These are phyloP conservation scores for Saturnispora zaruensis DNA, from an alignment of 805 yeast species.

Conservation along the genomic window DNA sequence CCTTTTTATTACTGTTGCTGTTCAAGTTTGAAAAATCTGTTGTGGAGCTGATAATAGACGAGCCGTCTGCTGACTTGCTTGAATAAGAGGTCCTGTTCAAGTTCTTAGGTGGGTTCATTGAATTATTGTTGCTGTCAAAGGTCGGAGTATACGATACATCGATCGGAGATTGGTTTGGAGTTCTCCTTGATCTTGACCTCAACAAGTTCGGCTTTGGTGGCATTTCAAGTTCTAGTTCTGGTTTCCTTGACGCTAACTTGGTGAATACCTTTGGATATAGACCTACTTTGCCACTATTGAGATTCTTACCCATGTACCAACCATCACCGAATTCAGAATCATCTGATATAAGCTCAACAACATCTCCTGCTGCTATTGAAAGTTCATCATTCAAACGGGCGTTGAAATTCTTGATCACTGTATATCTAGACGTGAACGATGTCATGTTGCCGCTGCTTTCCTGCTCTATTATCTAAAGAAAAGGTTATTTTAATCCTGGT, in stretches of 20 bases:
- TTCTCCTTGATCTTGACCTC: constrained; percentile 54
- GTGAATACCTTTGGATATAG: constrained; percentile 89
- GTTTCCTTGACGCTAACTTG: constrained; percentile 18
- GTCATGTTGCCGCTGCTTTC: not conserved
- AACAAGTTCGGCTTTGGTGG: constrained; percentile 32
- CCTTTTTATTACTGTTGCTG: not conserved
- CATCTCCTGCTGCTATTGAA: constrained; percentile 71
- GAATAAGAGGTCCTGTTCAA: not conserved
- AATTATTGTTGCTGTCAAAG: not conserved
- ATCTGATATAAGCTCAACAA: constrained; percentile 80
- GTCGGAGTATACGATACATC: constrained; percentile 13
- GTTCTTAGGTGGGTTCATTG: not conserved
- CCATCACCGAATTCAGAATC: constrained; percentile 93
- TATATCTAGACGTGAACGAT: constrained; percentile 21
- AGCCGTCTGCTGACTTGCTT: not conserved
- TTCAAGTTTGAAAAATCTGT: not conserved
- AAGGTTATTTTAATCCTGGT: not conserved
- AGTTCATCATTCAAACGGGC: constrained; percentile 89
- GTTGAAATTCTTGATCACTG: constrained; percentile 76
- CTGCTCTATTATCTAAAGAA: not conserved
- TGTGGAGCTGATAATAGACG: not conserved
- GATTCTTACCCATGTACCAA: constrained; percentile 88
- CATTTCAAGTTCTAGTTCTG: constrained; percentile 5
- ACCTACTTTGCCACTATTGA: constrained; percentile 68
- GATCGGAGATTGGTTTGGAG: constrained; percentile 24